Conservation (phyloP, 2,329 filamentous ascomycete genomes). For the Aspergillus aculeatus region DNA sequence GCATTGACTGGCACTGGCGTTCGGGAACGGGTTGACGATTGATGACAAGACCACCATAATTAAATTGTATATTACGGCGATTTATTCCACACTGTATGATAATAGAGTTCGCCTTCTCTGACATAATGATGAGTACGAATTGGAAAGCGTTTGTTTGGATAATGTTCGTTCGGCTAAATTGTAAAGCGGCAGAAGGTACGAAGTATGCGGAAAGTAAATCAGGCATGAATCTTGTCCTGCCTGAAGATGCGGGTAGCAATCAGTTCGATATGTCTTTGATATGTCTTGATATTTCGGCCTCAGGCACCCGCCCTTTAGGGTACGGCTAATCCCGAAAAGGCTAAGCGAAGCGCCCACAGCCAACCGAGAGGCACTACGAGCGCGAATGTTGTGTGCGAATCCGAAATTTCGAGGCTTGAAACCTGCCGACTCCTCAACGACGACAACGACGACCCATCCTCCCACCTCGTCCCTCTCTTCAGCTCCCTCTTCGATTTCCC, state of each 20-base stretch:
- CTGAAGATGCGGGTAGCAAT: neutral
- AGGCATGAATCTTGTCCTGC: neutral
- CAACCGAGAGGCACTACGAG: conserved; percentile 32
- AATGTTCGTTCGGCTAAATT: no score
- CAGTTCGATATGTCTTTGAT: no score
- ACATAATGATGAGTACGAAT: neutral
- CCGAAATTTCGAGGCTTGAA: conserved; percentile 37
- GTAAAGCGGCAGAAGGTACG: no score
- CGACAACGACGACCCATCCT: conserved; percentile 40
- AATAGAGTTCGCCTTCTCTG: neutral
- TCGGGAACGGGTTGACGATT: conserved; percentile 17
- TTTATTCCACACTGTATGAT: neutral
- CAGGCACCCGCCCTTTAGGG: conserved; percentile 31
- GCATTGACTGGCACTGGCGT: conserved; percentile 1
- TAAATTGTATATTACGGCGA: neutral
- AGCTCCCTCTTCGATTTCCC: conserved; percentile 24
- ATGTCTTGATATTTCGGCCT: conserved; percentile 8
- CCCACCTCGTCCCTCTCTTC: conserved; percentile 34
- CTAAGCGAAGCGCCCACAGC: conserved; percentile 43
- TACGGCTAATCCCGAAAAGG: conserved; percentile 42
- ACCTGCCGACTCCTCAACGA: conserved; percentile 34
- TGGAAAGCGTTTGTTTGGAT: neutral
- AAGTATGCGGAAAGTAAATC: neutral
- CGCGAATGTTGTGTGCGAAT: conserved; percentile 32
- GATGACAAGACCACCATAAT: neutral